Conservation (phyloP, 2,329 filamentous ascomycete species). For the Ascochyta viciae-villosae region DNA sequence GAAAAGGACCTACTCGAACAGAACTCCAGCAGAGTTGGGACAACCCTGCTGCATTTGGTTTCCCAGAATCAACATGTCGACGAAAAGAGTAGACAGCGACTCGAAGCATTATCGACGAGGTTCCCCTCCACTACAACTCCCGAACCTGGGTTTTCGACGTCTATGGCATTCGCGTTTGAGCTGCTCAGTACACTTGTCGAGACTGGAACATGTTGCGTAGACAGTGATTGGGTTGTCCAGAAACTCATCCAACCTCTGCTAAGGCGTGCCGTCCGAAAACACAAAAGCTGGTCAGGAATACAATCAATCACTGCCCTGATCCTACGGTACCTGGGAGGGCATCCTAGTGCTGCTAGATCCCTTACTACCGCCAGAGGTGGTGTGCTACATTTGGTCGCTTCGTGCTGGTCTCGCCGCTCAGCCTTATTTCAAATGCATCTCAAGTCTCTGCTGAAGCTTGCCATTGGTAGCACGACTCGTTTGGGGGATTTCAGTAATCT, state of each 20-base stretch:
- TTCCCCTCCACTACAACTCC: slow-evolving; percentile 16
- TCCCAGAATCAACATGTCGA: not conserved
- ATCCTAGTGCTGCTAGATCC: slow-evolving; percentile 15
- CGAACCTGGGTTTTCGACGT: slow-evolving; percentile 27
- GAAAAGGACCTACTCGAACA: slow-evolving; percentile 19
- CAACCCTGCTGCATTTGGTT: slow-evolving; percentile 19
- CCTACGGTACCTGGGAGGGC: slow-evolving; percentile 23
- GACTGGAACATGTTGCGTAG: slow-evolving; percentile 1
- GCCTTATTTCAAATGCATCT: slow-evolving; percentile 29
- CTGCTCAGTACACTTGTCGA: slow-evolving; percentile 22
- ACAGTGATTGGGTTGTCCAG: slow-evolving; percentile 19
- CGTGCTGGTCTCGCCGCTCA: slow-evolving; percentile 34
- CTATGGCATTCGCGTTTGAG: slow-evolving; percentile 37
- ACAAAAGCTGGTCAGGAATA: slow-evolving; percentile 17
- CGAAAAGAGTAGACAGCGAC: slow-evolving; percentile 8
- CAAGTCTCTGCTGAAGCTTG: slow-evolving; percentile 8
- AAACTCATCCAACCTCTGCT: slow-evolving; percentile 32
- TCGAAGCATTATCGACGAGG: slow-evolving; percentile 10
- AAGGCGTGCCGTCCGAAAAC: slow-evolving; percentile 29
- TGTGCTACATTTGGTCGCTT: slow-evolving; percentile 28
- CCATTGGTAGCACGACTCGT: slow-evolving; percentile 1
- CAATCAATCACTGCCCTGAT: slow-evolving; percentile 28
- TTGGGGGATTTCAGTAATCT: slow-evolving; percentile 13
- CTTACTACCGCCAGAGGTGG: slow-evolving; percentile 14
- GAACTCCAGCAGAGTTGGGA: slow-evolving; percentile 26